Percentiles rank a stretch among this genome's conserved stretches.
Conservation (phyloP, 805 yeast species). For the Candida insectalens region DNA sequence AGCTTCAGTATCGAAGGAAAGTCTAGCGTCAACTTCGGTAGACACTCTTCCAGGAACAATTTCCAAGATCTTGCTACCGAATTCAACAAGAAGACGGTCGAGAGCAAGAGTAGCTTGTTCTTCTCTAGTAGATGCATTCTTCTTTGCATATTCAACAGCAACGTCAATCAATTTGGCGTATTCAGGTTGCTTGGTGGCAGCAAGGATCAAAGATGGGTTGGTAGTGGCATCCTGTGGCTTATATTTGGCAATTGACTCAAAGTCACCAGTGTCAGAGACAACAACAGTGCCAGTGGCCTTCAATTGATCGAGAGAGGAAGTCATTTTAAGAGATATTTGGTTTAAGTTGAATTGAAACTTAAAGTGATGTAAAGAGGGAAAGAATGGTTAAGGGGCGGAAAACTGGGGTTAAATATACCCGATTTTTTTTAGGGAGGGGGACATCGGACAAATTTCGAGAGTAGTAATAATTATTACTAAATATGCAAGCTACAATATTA, state of each 20-base stretch:
- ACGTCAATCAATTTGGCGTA: conserved; percentile 84
- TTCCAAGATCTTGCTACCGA: conserved; percentile 85
- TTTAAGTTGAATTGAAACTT: background rate
- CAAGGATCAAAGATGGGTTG: conserved; percentile 94
- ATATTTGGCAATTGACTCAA: conserved; percentile 93
- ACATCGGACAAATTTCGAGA: too few relatives aligned
- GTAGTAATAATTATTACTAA: too few relatives aligned
- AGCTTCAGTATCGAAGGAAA: conserved; percentile 91
- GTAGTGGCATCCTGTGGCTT: conserved; percentile 99
- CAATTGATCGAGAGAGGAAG: conserved; percentile 86
- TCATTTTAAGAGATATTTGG: too few relatives aligned
- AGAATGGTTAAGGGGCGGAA: too few relatives aligned
- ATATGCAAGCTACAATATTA: too few relatives aligned
- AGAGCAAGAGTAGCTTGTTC: conserved; percentile 76
- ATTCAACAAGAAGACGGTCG: conserved; percentile 89
- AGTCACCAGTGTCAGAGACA: conserved; percentile 98
- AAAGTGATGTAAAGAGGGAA: too few relatives aligned
- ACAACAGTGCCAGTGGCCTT: conserved; percentile 93
- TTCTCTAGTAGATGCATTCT: conserved; percentile 44
- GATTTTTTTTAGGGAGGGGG: too few relatives aligned
- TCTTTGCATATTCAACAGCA: conserved; percentile 81
- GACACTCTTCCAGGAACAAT: conserved; percentile 99
- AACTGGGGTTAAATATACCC: too few relatives aligned
- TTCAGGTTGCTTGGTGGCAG: conserved; percentile 86
- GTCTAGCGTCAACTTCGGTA: conserved; percentile 98